Conservation (phyloP, 176 grass and related monocot species). For the Cenchrus purpureus region DNA sequence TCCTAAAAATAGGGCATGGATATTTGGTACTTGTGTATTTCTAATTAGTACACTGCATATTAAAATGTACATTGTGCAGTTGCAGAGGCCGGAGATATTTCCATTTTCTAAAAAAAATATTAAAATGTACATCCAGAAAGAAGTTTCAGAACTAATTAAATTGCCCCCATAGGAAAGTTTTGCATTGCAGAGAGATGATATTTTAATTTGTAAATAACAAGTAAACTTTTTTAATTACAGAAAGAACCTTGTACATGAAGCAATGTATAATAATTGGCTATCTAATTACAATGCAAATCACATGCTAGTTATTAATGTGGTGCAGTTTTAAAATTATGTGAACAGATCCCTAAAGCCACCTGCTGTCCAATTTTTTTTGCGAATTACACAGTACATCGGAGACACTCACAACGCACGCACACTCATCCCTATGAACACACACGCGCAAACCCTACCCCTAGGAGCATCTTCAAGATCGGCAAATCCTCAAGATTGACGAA, state of each 20-base stretch:
- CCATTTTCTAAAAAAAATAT: neutral
- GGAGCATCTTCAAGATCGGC: no score
- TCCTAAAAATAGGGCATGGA: neutral
- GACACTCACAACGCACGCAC: no score
- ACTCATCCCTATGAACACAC: no score
- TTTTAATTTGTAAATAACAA: slow-evolving; percentile 7
- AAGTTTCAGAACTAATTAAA: neutral
- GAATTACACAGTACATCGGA: no score
- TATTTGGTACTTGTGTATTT: neutral
- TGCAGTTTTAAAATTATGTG: neutral
- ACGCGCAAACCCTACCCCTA: no score
- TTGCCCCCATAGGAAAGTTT: neutral
- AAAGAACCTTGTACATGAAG: neutral
- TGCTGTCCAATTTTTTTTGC: neutral
- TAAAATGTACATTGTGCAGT: neutral
- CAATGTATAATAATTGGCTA: neutral
- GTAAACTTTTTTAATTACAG: neutral
- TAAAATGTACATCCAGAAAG: neutral
- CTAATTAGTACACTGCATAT: neutral
- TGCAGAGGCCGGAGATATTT: no score
- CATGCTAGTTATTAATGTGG: neutral
- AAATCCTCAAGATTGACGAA: no score
- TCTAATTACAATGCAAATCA: slow-evolving; percentile 2
- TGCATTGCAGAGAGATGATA: neutral
- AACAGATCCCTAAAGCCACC: neutral